Evolutionary conservation across 2,329 filamentous ascomycete genomes (phyloP), one percentile per base, ranked within the genome.

Genomic region (Coniella vitis): DNA sequence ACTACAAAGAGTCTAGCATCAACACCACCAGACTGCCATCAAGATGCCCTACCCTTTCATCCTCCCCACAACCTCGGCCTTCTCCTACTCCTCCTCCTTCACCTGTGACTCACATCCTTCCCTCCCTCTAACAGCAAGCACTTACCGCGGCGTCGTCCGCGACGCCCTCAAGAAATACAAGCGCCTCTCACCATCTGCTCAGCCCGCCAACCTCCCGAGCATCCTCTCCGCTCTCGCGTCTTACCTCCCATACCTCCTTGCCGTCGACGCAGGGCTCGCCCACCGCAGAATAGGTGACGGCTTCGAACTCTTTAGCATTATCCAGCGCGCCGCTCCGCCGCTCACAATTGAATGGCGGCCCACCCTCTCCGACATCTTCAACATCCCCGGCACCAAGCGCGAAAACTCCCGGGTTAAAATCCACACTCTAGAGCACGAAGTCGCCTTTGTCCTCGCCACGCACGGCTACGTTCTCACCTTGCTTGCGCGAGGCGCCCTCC

Each of bases 121-220:
- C 0, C 76, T 98, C 37, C 88, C 90, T 20, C 79, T 91, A 58
- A 79, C 80, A 47, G 84, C 89, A 19, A 90, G 90, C 56, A 91
- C 87, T 8, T 82, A 88, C 61, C 87, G 93, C 52, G 86, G 87
- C 57, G 80, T 95, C 16, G 76, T 96, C 45, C 83, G 89, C 59
- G 83, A 91, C 65, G 79, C 83, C 3, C 75, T 98, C 52, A 97
- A 97, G 69, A 83, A 83, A 58, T 84, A 96, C 73, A 97, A 95
- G 67, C 83, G 89, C 45, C 78, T 95, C n/a, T 76, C 87, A 4
- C 74, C 85, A 8, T 64, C 78, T 9, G 82, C 86, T 20, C 87
- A 89, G 64, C 70, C 81, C 5, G 73, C 83, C 19, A 83, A 89
- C 61, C 75, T 98, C 5, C 73, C 80, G 20, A 77, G 78, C 5